Percentiles rank a stretch among this genome's conserved stretches.
These are phyloP conservation scores for Alternaria brassicae DNA, from an alignment of 2,329 filamentous ascomycete genomes.

Conservation along the genomic window DNA sequence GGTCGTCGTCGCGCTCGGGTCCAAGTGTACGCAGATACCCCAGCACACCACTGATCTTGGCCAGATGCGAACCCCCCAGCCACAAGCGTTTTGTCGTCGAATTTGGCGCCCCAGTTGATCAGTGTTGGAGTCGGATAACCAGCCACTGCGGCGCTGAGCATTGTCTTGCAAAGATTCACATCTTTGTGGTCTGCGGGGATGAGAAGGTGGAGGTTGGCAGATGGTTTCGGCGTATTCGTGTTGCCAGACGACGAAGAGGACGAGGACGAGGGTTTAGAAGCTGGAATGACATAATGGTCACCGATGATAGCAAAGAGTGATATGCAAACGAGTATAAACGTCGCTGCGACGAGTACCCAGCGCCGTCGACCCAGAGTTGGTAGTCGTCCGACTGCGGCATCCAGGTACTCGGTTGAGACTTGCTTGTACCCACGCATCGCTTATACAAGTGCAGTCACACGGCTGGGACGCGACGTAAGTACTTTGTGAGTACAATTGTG, in stretches of 20 bases:
- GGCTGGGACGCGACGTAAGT: neutral
- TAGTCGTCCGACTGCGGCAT: neutral
- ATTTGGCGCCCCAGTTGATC: slow-evolving; percentile 2
- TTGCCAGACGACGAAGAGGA: neutral
- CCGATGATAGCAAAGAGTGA: neutral
- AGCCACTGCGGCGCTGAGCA: neutral
- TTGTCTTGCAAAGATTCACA: slow-evolving; percentile 6
- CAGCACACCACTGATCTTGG: slow-evolving; percentile 5
- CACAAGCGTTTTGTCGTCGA: neutral
- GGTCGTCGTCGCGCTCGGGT: neutral
- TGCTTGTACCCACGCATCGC: slow-evolving; percentile 4
- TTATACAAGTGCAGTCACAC: neutral
- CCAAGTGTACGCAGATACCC: neutral
- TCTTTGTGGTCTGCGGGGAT: slow-evolving; percentile 2
- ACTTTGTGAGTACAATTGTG: neutral
- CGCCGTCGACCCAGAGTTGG: neutral
- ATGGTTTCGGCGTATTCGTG: neutral
- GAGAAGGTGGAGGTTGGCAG: neutral
- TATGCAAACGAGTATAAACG: neutral
- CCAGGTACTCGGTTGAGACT: neutral
- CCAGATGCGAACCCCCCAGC: slow-evolving; percentile 2
- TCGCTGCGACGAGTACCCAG: neutral
- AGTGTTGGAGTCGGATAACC: slow-evolving; percentile 4
- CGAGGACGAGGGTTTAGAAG: neutral
- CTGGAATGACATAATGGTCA: neutral